Percentiles rank a stretch among this genome's conserved stretches.
Conservation (phyloP, 352 stramenopile species). For the Peronosclerospora sorghi region DNA sequence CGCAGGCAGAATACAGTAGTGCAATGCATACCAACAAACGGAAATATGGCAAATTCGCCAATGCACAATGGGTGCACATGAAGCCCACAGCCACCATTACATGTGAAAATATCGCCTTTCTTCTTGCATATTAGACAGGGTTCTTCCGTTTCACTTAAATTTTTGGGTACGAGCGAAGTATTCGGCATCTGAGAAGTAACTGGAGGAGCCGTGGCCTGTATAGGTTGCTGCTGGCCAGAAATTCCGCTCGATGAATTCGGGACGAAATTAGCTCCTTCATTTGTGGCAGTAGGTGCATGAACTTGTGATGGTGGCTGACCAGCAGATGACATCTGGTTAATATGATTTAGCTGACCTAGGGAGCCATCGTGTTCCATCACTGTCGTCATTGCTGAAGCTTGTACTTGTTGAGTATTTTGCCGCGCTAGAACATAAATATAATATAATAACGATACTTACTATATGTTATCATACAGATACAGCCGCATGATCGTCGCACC, state of each 20-base stretch:
- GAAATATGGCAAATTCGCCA: conserved; percentile 44
- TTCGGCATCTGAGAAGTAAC: conserved; percentile 2
- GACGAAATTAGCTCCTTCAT: conserved; percentile 7
- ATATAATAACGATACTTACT: not conserved
- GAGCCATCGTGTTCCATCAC: conserved; percentile 13
- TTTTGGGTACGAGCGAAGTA: conserved; percentile 16
- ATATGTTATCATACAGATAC: not conserved
- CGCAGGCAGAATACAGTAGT: conserved; percentile 3
- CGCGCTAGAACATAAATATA: conserved; percentile 9
- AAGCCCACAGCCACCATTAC: conserved; percentile 48
- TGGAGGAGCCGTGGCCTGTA: not conserved
- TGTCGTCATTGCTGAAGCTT: conserved; percentile 4
- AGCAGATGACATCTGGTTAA: not conserved
- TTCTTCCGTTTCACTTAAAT: conserved; percentile 11
- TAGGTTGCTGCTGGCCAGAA: conserved; percentile 2
- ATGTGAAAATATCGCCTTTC: conserved; percentile 43
- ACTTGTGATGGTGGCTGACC: conserved; percentile 6
- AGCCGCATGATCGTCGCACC: conserved; percentile 1
- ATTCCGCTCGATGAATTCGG: not conserved
- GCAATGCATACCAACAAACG: conserved; percentile 30
- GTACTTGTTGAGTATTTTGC: conserved; percentile 15
- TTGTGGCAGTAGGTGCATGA: conserved; percentile 2
- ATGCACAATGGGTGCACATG: conserved; percentile 47
- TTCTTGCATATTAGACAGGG: conserved; percentile 39
- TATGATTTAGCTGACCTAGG: not conserved